A percentile compares a stretch with the other conserved stretches of the same genome.
Evolutionary conservation across 2,329 filamentous ascomycete genomes (phyloP).

Genomic region (Lachnellula subtilissima): DNA sequence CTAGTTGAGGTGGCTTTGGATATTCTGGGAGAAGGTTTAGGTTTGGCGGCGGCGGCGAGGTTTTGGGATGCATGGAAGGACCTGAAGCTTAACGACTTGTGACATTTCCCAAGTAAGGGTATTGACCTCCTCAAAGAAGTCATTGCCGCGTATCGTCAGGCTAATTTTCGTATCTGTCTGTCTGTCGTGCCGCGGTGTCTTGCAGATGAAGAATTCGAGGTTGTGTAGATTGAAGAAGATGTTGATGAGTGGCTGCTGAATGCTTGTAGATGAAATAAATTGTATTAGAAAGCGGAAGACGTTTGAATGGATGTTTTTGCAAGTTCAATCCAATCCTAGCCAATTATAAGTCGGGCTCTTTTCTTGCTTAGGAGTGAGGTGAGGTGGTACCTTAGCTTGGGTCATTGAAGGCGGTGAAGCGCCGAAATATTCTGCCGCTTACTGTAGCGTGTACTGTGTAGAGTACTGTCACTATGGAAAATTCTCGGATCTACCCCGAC

Average conservation of each 20-base stretch:
- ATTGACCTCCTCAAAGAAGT: neutral
- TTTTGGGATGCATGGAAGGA: neutral
- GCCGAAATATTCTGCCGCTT: neutral
- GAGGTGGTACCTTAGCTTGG: neutral
- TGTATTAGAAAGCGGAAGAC: too few species aligned
- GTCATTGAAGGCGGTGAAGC: neutral
- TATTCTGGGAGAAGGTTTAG: neutral
- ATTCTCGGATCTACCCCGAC: neutral
- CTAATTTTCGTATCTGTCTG: neutral
- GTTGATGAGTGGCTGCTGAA: too few species aligned
- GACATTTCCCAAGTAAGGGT: neutral
- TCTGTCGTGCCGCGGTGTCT: neutral
- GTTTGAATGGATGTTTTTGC: too few species aligned
- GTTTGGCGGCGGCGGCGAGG: neutral
- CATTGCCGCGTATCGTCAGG: neutral
- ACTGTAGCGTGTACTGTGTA: neutral
- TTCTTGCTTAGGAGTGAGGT: neutral
- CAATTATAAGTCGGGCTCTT: neutral
- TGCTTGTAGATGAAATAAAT: too few species aligned
- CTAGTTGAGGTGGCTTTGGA: neutral
- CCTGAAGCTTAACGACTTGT: neutral
- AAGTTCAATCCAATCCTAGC: too few species aligned
- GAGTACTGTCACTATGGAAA: neutral
- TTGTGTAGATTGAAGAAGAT: neutral
- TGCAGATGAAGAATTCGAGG: neutral